These are phyloP conservation scores for Candida patagonica DNA, from an alignment of 805 yeast species.

Conservation along the genomic window DNA sequence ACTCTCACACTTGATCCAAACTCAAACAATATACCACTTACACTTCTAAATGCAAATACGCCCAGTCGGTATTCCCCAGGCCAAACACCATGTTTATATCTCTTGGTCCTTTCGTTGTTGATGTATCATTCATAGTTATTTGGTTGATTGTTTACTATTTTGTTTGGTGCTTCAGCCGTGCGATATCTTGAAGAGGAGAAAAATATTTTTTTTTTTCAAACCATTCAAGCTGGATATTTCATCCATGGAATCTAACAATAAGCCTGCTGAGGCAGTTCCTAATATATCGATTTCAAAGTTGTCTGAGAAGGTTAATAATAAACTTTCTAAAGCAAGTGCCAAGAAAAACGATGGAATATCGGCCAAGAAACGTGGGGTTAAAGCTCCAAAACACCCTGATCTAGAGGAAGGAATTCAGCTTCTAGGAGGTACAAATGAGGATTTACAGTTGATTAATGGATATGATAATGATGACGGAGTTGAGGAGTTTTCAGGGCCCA, in stretches of 20 bases:
- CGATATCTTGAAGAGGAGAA: not conserved
- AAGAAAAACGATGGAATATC: too few relatives aligned
- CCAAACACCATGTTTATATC: conserved; percentile 7
- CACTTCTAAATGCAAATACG: conserved; percentile 23
- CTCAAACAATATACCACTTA: conserved; percentile 12
- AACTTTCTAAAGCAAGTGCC: too few relatives aligned
- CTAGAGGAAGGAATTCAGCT: not conserved
- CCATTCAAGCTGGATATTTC: too few relatives aligned
- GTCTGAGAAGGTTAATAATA: conserved; percentile 12
- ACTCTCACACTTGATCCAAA: too few relatives aligned
- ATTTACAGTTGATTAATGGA: conserved; percentile 52
- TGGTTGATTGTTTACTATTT: not conserved
- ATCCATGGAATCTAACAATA: too few relatives aligned
- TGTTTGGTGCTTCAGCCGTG: not conserved
- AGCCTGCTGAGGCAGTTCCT: conserved; percentile 6
- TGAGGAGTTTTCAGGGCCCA: conserved; percentile 18
- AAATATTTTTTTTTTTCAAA: not conserved
- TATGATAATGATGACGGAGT: conserved; percentile 31
- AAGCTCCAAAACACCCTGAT: not conserved
- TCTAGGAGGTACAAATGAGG: conserved; percentile 83
- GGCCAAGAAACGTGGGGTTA: too few relatives aligned
- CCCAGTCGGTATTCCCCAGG: conserved; percentile 23
- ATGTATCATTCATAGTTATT: not conserved
- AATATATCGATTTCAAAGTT: conserved; percentile 10
- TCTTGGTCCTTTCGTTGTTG: not conserved